Conservation (phyloP, 768 basidiomycete species). For the Symmetrospora coprosmae region DNA sequence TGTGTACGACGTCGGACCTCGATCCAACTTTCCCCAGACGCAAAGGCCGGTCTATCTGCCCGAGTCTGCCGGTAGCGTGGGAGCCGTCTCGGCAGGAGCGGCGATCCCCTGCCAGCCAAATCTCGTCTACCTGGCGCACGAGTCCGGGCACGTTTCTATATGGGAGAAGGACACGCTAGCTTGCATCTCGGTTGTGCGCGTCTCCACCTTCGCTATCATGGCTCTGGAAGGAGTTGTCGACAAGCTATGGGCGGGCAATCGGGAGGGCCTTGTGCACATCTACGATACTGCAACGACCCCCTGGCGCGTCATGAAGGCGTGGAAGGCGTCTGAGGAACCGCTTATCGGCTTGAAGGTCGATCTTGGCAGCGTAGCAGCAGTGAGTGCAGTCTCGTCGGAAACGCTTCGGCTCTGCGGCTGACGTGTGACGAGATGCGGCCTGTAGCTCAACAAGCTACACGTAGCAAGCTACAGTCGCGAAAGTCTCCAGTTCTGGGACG, state of each 20-base stretch:
- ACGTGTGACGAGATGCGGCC: neutral
- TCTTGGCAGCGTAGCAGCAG: conserved; percentile 56
- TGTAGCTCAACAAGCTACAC: conserved; percentile 4
- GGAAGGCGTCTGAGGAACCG: conserved; percentile 58
- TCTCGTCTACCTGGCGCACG: conserved; percentile 71
- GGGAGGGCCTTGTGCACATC: conserved; percentile 66
- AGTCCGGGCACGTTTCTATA: conserved; percentile 74
- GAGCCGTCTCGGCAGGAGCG: conserved; percentile 67
- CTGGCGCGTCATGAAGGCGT: conserved; percentile 74
- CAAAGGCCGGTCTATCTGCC: conserved; percentile 41
- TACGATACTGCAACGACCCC: conserved; percentile 57
- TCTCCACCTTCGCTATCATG: conserved; percentile 58
- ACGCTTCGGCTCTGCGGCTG: neutral
- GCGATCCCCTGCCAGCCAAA: conserved; percentile 55
- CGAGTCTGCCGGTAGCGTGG: conserved; percentile 57
- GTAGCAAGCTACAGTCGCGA: conserved; percentile 13
- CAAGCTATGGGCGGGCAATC: conserved; percentile 64
- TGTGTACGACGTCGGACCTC: conserved; percentile 50
- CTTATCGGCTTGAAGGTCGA: conserved; percentile 59
- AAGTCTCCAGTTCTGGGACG: neutral
- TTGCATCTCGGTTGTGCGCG: conserved; percentile 23
- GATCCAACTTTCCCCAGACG: conserved; percentile 23
- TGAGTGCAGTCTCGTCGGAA: conserved; percentile 35
- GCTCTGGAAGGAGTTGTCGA: conserved; percentile 70
- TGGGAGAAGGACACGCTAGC: conserved; percentile 44